phyloP scores from a whole-genome alignment of 2,329 filamentous ascomycete species.

The Hortaea sp. region DNA sequence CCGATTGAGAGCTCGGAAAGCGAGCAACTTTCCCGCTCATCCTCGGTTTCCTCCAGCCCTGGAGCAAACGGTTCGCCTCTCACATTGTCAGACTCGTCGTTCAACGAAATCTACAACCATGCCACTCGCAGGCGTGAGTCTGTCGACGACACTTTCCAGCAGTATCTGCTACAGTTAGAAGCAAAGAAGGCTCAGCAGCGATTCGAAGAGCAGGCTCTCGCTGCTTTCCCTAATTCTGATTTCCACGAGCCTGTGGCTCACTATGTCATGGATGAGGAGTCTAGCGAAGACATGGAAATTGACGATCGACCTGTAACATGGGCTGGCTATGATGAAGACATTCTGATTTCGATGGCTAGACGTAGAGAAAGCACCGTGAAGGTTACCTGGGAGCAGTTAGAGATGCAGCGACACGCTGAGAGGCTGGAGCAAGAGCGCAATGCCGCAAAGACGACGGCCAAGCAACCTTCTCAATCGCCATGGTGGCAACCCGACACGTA shows the following conservation, averaged over 20 bases:
- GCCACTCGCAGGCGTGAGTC: slow-evolving; percentile 50
- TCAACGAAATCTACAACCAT: slow-evolving; percentile 38
- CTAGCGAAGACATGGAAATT: slow-evolving; percentile 22
- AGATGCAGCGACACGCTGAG: slow-evolving; percentile 71
- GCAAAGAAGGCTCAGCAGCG: slow-evolving; percentile 71
- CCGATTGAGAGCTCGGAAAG: slow-evolving; percentile 51
- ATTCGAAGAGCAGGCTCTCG: slow-evolving; percentile 65
- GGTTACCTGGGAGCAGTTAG: slow-evolving; percentile 63
- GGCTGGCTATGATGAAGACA: slow-evolving; percentile 30
- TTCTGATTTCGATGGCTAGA: slow-evolving; percentile 17
- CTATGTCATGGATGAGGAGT: slow-evolving; percentile 50
- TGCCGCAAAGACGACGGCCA: slow-evolving; percentile 29
- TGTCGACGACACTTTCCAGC: slow-evolving; percentile 65
- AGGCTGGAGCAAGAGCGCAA: slow-evolving; percentile 45
- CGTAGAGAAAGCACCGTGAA: slow-evolving; percentile 53
- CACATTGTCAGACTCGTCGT: slow-evolving; percentile 38
- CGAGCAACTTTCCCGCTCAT: slow-evolving; percentile 30
- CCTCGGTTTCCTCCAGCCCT: slow-evolving; percentile 33
- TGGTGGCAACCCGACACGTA: slow-evolving; percentile 29
- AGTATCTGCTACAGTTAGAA: slow-evolving; percentile 69
- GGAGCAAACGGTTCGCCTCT: slow-evolving; percentile 30
- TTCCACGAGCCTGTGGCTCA: slow-evolving; percentile 62
- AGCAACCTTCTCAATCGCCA: slow-evolving; percentile 16
- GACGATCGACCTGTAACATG: slow-evolving; percentile 29
- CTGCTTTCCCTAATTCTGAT: slow-evolving; percentile 63